Percentiles rank a stretch among this genome's conserved stretches.
These are phyloP conservation scores for Cordyceps militaris DNA, from an alignment of 2,329 filamentous ascomycete genomes.

Conservation along the genomic window DNA sequence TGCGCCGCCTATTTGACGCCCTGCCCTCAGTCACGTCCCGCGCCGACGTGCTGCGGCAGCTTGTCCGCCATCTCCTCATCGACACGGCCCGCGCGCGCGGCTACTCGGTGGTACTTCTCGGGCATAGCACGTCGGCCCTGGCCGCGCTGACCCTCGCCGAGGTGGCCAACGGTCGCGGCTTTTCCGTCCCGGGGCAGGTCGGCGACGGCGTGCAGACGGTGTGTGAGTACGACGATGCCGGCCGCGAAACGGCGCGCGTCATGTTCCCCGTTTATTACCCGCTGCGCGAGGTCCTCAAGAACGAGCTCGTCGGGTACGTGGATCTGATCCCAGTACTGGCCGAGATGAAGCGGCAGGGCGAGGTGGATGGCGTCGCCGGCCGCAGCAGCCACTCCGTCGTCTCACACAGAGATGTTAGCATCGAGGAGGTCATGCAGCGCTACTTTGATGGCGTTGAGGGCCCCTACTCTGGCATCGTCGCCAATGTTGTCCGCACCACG, in stretches of 20 bases:
- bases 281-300: slow-evolving; percentile 74
- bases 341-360: slow-evolving; percentile 37
- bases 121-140: slow-evolving; percentile 79
- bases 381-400: slow-evolving; percentile 35
- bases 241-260: slow-evolving; percentile 16
- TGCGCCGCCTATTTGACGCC: slow-evolving; percentile 50
- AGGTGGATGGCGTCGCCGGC: slow-evolving; percentile 19
- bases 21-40: slow-evolving; percentile 69
- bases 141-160: slow-evolving; percentile 80
- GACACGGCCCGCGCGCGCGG: slow-evolving; percentile 49
- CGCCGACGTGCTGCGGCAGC: slow-evolving; percentile 62
- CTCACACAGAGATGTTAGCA: slow-evolving; percentile 71
- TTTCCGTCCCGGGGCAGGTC: slow-evolving; percentile 72
- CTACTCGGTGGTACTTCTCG: slow-evolving; percentile 71
- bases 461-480: slow-evolving; percentile 83
- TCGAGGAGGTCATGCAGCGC: slow-evolving; percentile 81
- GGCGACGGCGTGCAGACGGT: slow-evolving; percentile 58
- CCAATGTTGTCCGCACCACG: slow-evolving; percentile 91
- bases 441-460: slow-evolving; percentile 80
- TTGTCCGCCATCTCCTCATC: slow-evolving; percentile 66
- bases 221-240: slow-evolving; percentile 24
- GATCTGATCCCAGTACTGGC: slow-evolving; percentile 46
- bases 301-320: slow-evolving; percentile 67
- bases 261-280: slow-evolving; percentile 61
- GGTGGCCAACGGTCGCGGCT: slow-evolving; percentile 86